phyloP scores from a whole-genome alignment of 1,284 basidiomycete genomes.

The Trichosporon coremiiforme region DNA sequence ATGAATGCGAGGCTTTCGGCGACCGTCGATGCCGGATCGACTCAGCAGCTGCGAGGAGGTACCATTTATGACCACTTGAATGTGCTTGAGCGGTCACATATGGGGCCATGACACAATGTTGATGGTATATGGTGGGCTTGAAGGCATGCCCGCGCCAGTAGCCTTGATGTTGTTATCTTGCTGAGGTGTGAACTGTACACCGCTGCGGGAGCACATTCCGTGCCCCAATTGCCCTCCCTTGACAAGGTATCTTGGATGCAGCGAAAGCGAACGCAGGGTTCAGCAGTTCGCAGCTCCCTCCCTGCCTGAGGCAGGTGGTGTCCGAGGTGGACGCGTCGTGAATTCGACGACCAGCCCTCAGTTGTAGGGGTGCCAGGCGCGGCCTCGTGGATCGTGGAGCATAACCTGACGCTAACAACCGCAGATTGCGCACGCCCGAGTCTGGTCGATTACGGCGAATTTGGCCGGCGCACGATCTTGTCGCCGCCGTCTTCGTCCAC shows the following conservation, averaged over 20 bases:
- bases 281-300: neutral
- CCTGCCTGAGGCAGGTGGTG: neutral
- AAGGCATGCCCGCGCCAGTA: slow-evolving; percentile 1
- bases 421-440: slow-evolving; percentile 11
- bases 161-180: neutral
- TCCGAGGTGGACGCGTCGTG: slow-evolving; percentile 11
- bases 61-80: slow-evolving; percentile 6
- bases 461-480: slow-evolving; percentile 10
- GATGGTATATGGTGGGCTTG: neutral
- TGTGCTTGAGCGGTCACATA: slow-evolving; percentile 1
- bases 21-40: neutral
- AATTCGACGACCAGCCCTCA: slow-evolving; percentile 13
- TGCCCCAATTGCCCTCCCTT: slow-evolving; percentile 1
- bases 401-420: slow-evolving; percentile 1
- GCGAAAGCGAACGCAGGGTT: neutral
- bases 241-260: slow-evolving; percentile 14
- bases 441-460: slow-evolving; percentile 10
- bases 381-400: slow-evolving; percentile 6
- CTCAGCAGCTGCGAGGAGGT: neutral
- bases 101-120: slow-evolving; percentile 7
- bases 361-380: neutral
- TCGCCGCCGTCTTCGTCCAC: neutral
- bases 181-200: slow-evolving; percentile 3
- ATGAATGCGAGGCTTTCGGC: neutral
- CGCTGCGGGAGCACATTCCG: slow-evolving; percentile 9